Evolutionary conservation across 2,329 filamentous ascomycete species (phyloP).

Genomic region (Fusarium sp.): DNA sequence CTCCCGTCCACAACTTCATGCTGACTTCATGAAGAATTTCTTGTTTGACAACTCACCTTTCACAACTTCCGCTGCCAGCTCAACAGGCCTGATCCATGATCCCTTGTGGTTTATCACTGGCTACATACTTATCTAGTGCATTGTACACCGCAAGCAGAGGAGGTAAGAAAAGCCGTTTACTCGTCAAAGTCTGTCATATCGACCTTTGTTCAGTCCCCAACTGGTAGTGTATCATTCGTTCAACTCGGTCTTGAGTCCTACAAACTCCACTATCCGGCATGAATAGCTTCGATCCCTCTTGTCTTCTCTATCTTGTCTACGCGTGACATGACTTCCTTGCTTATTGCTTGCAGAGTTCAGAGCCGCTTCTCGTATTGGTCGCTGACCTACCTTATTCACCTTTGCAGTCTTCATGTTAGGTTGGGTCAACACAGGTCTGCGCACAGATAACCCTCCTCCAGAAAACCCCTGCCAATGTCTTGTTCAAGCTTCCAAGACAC

Average conservation of each 20-base stretch:
- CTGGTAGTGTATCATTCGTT: slow-evolving; percentile 7
- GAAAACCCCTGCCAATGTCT: slow-evolving; percentile 16
- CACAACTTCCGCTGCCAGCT: background rate
- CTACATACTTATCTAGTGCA: background rate
- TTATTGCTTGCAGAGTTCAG: slow-evolving; percentile 16
- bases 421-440: slow-evolving; percentile 11
- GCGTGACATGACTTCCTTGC: slow-evolving; percentile 18
- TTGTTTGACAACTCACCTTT: slow-evolving; percentile 23
- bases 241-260: slow-evolving; percentile 4
- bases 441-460: slow-evolving; percentile 3
- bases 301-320: slow-evolving; percentile 26
- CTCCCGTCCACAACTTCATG: slow-evolving; percentile 7
- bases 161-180: background rate
- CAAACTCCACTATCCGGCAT: slow-evolving; percentile 28
- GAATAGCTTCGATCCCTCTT: slow-evolving; percentile 21
- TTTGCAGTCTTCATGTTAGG: slow-evolving; percentile 14
- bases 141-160: background rate
- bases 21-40: slow-evolving; percentile 10
- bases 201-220: slow-evolving; percentile 1
- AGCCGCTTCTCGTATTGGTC: slow-evolving; percentile 20
- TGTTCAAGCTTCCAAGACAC: slow-evolving; percentile 13
- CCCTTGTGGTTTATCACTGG: background rate
- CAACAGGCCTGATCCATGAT: slow-evolving; percentile 4
- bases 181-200: slow-evolving; percentile 5
- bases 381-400: slow-evolving; percentile 25